Base-by-base conservation (phyloP, 495 filamentous ascomycete species). In the Usnea hakonensis region DNA sequence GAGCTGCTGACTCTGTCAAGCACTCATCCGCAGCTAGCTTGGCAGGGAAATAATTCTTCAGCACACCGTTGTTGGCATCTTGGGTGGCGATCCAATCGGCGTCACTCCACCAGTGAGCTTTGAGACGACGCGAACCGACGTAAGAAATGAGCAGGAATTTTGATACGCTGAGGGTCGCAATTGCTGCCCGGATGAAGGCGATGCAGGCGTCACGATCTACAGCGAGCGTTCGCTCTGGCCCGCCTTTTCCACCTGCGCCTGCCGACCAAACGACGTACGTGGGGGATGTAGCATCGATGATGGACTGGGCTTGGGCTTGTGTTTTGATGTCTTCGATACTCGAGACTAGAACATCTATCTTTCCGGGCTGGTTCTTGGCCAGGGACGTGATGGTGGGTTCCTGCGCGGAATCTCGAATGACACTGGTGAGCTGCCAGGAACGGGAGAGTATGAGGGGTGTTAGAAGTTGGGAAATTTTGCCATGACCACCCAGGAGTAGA, bases 211-310 rank as follows among this genome's bases (percentile, higher is more conserved):
- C 83, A 62, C 82, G 83, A 74, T 89, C 85, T 67, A 89, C 82
- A 26, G 83, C 82, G 36, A 77, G 73, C 11, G 84, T 87, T 32
- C 87, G 75, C 26, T 78, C 72, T 0, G 85, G 73, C 6, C 83
- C 87, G 41, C 89, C 89, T 74, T 90, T 90, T 10, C 90, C 89
- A 40, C 87, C 90, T 28, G 89, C 89, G 30, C 85, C 84, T 84
- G 90, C 90, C 68, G 85, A 84, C 85, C 85, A 95, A 53, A 93
- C 81, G 13, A 95, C 85, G 71, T 87, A 91, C 64, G 89, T 83
- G 0, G 85, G 81, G 44, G 78, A 77, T 3, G 81, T 79, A 38
- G 80, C 70, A 19, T 87, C 81, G 33, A 90, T 67, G 65, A 90
- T 77, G 60, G 72, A 73, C 67, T 82, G 75, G 2, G 87, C 89